These are phyloP conservation scores for Aspergillus pseudonomiae DNA, from an alignment of 2,329 filamentous ascomycete genomes.

Conservation along the genomic window DNA sequence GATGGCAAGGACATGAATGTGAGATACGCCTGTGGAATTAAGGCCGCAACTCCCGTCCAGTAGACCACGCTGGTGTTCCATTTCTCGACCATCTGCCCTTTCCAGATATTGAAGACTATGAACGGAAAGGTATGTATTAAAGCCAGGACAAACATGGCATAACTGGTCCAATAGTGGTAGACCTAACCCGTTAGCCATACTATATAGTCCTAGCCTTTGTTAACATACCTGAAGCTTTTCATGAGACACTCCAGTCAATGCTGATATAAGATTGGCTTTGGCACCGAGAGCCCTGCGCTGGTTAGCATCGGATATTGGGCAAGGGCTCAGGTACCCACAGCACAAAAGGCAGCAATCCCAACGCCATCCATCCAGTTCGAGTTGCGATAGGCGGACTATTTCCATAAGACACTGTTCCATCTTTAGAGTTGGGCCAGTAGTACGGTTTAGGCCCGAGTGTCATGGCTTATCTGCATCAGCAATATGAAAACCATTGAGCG, in stretches of 20 bases:
- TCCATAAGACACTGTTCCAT: conserved; percentile 44
- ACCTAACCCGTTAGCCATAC: conserved; percentile 15
- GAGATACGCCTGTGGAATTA: conserved; percentile 58
- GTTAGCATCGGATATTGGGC: conserved; percentile 1
- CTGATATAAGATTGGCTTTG: conserved; percentile 61
- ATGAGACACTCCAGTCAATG: conserved; percentile 58
- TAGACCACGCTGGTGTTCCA: conserved; percentile 54
- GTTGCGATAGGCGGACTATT: conserved; percentile 58
- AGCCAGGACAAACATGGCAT: conserved; percentile 60
- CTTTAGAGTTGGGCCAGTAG: conserved; percentile 55
- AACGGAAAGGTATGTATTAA: conserved; percentile 64
- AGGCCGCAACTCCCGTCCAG: conserved; percentile 59
- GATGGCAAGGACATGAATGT: conserved; percentile 57
- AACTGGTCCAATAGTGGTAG: conserved; percentile 58
- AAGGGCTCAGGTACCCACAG: conserved; percentile 33
- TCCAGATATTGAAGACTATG: conserved; percentile 55
- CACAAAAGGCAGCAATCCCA: conserved; percentile 57
- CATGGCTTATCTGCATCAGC: conserved; percentile 40
- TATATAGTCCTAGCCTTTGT: not conserved
- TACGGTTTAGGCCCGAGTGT: conserved; percentile 56
- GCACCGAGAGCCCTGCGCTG: conserved; percentile 47
- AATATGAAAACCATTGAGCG: not conserved
- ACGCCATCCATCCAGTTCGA: conserved; percentile 55
- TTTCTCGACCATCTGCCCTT: conserved; percentile 52
- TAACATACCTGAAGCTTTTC: conserved; percentile 55